These are phyloP conservation scores for Hypoxylon perforatum DNA, from an alignment of 495 filamentous ascomycete species.

Conservation along the genomic window DNA sequence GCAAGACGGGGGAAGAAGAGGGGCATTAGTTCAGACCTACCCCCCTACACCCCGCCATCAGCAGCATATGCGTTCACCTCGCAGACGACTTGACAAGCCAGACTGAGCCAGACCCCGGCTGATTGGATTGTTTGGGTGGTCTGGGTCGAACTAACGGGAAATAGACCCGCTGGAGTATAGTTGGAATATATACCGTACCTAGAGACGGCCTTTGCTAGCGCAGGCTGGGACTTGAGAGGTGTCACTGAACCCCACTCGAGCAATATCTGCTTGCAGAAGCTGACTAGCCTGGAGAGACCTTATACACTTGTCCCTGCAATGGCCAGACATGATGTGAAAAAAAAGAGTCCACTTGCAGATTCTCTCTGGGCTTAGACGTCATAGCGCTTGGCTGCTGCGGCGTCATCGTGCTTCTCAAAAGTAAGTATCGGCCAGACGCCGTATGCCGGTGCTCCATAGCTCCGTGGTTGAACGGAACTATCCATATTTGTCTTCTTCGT, in stretches of 20 bases:
- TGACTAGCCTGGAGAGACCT: constrained; percentile 23
- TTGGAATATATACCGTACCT: constrained; percentile 7
- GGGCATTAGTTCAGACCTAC: constrained; percentile 32
- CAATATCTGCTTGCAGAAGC: constrained; percentile 31
- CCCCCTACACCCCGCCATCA: constrained; percentile 29
- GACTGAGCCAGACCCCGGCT: constrained; percentile 18
- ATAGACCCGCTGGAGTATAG: constrained; percentile 27
- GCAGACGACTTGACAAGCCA: constrained; percentile 36
- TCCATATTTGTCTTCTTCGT: constrained; percentile 3
- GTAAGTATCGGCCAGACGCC: constrained; percentile 1
- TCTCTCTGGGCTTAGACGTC: constrained; percentile 33
- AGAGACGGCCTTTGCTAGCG: constrained; percentile 18
- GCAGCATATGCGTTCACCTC: constrained; percentile 31
- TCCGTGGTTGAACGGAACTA: constrained; percentile 8
- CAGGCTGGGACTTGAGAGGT: constrained; percentile 5
- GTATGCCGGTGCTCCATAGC: constrained; percentile 8
- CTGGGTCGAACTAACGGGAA: constrained; percentile 6
- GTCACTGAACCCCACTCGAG: constrained; percentile 29
- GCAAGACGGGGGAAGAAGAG: constrained; percentile 32
- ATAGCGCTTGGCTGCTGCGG: constrained; percentile 28
- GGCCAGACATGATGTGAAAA: constrained; percentile 17
- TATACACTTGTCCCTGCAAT: constrained; percentile 6
- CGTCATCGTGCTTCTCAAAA: constrained; percentile 20
- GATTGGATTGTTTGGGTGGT: constrained; percentile 19
- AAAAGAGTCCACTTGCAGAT: neutral